These are phyloP conservation scores for Hericium coralloides DNA, from an alignment of 768 basidiomycete genomes.

Conservation along the genomic window DNA sequence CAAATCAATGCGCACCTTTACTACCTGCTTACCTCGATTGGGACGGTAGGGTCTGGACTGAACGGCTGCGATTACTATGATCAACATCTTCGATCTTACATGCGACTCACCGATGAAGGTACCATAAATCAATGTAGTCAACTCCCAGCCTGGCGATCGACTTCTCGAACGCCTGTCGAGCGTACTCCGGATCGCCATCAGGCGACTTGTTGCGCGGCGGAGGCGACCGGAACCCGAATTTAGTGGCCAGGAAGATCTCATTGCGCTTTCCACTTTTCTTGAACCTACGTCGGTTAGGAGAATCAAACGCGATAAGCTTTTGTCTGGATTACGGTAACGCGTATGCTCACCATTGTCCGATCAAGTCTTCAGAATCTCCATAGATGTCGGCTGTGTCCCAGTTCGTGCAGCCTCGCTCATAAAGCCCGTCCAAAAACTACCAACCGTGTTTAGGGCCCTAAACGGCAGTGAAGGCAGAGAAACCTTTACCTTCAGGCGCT, in stretches of 20 bases:
- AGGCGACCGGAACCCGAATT: slow-evolving; percentile 22
- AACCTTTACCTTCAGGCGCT: slow-evolving; percentile 36
- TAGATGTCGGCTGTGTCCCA: slow-evolving; percentile 42
- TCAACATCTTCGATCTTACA: neutral
- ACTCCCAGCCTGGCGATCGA: slow-evolving; percentile 20
- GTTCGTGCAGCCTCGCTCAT: slow-evolving; percentile 32
- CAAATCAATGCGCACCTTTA: neutral
- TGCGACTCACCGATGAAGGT: slow-evolving; percentile 20
- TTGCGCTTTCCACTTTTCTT: slow-evolving; percentile 43
- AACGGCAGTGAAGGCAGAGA: neutral
- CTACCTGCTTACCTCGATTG: slow-evolving; percentile 5
- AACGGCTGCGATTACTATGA: neutral
- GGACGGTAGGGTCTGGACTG: slow-evolving; percentile 8
- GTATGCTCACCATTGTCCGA: slow-evolving; percentile 31
- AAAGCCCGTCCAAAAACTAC: slow-evolving; percentile 35
- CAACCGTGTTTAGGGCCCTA: neutral
- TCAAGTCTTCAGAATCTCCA: slow-evolving; percentile 32
- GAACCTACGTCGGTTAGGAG: slow-evolving; percentile 29
- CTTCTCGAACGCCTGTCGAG: slow-evolving; percentile 16
- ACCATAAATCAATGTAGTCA: slow-evolving; percentile 26
- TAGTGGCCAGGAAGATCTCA: slow-evolving; percentile 37
- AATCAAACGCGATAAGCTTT: no score
- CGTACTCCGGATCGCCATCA: slow-evolving; percentile 21
- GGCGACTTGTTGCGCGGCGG: slow-evolving; percentile 7
- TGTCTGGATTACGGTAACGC: neutral